Evolutionary conservation across 441 rosid genomes (phyloP).

Genomic region (Theobroma grandiflorum): DNA sequence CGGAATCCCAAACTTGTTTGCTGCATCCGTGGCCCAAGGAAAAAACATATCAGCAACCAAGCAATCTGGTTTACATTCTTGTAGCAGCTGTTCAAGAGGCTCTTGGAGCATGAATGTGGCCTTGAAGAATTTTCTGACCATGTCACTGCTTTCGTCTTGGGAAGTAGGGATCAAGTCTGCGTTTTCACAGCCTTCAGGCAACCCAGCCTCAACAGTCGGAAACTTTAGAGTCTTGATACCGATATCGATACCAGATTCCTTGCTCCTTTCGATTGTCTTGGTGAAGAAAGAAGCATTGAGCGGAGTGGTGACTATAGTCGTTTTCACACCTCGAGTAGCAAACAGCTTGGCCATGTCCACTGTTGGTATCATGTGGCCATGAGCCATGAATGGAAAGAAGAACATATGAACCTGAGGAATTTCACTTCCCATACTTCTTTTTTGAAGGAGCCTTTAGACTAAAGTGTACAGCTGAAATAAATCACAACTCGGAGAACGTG

Average conservation of each 20-base stretch:
- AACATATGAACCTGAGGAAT: slow-evolving; percentile 34
- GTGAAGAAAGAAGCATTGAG: slow-evolving; percentile 40
- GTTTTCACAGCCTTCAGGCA: slow-evolving; percentile 63
- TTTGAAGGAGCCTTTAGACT: slow-evolving; percentile 26
- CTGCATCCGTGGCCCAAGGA: slow-evolving; percentile 64
- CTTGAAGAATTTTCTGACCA: slow-evolving; percentile 33
- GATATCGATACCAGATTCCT: slow-evolving; percentile 34
- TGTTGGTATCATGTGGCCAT: slow-evolving; percentile 65
- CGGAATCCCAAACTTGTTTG: slow-evolving; percentile 55
- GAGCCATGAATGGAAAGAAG: slow-evolving; percentile 64
- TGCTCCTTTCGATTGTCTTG: slow-evolving; percentile 42
- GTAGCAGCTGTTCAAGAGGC: slow-evolving; percentile 51
- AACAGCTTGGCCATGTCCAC: slow-evolving; percentile 65
- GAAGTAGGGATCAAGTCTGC: slow-evolving; percentile 37
- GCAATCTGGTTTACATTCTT: slow-evolving; percentile 50
- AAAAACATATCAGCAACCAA: slow-evolving; percentile 66
- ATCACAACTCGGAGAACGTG: no score
- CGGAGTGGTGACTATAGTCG: slow-evolving; percentile 58
- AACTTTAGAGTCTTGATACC: slow-evolving; percentile 43
- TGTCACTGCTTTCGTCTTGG: neutral
- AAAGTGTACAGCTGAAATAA: no score
- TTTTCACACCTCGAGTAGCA: slow-evolving; percentile 46
- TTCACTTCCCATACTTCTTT: slow-evolving; percentile 43
- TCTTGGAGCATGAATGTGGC: slow-evolving; percentile 51
- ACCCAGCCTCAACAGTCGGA: slow-evolving; percentile 52